Percentiles rank a stretch among this genome's conserved stretches.
These are phyloP conservation scores for Vigna angularis DNA, from an alignment of 306 rosid species.

Conservation along the genomic window DNA sequence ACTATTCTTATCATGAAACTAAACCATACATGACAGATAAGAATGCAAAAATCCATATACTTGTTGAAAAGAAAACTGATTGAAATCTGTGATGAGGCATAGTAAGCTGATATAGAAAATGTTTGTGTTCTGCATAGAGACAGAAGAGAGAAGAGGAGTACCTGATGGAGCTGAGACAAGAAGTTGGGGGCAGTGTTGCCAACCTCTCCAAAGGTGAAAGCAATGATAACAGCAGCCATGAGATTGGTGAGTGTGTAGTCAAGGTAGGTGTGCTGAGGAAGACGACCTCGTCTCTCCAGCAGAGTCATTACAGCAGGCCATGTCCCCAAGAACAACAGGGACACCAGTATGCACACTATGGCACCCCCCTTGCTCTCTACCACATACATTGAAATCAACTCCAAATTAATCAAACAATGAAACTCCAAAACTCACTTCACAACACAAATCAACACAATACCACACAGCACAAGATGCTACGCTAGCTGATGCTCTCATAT, in stretches of 20 bases:
- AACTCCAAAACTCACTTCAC: slow-evolving; percentile 21
- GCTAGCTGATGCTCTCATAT: not conserved
- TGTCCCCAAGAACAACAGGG: slow-evolving; percentile 81
- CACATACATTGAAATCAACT: slow-evolving; percentile 57
- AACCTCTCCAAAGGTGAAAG: slow-evolving; percentile 82
- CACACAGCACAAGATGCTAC: slow-evolving; percentile 29
- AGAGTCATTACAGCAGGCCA: slow-evolving; percentile 90
- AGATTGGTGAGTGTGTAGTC: slow-evolving; percentile 85
- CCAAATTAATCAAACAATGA: not conserved
- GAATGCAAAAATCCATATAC: no score
- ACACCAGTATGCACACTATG: slow-evolving; percentile 79
- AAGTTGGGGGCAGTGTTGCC: slow-evolving; percentile 69
- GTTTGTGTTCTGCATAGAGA: no score
- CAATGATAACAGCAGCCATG: slow-evolving; percentile 84
- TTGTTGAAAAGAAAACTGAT: no score
- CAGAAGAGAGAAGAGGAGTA: not conserved
- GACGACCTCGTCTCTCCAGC: slow-evolving; percentile 85
- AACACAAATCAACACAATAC: no score
- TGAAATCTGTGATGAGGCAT: no score
- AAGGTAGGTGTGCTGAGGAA: slow-evolving; percentile 95
- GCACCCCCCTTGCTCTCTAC: slow-evolving; percentile 92
- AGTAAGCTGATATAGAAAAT: no score
- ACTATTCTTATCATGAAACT: no score
- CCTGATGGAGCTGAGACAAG: slow-evolving; percentile 79
- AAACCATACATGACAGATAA: no score